Conservation (phyloP, 371 early-diverging fungal genomes). For the Globomyces sp. region DNA sequence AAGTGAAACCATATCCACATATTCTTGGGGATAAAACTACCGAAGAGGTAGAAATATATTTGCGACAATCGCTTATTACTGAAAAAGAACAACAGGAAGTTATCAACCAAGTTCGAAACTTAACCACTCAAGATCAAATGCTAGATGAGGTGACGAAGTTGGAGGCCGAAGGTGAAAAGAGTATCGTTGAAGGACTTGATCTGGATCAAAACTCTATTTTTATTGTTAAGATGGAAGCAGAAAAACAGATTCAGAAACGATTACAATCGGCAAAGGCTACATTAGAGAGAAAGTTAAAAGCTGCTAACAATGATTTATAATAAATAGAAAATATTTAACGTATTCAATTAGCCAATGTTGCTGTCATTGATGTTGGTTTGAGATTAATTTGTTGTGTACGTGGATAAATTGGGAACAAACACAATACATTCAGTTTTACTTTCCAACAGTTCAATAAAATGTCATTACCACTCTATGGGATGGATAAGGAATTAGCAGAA, state of each 20-base stretch:
- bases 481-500: conserved; percentile 45
- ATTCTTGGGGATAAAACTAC: conserved; percentile 26
- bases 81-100: conserved; percentile 39
- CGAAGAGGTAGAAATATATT: conserved; percentile 39
- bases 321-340: too few relatives aligned
- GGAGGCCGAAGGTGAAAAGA: not conserved
- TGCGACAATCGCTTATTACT: conserved; percentile 35
- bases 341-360: too few relatives aligned
- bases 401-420: too few relatives aligned
- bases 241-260: too few relatives aligned
- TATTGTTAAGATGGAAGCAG: too few relatives aligned
- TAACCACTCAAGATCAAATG: conserved; percentile 30
- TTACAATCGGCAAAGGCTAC: too few relatives aligned
- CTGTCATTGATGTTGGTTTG: too few relatives aligned
- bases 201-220: not conserved
- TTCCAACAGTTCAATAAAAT: not conserved
- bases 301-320: too few relatives aligned
- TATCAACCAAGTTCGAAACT: conserved; percentile 37
- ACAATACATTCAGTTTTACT: too few relatives aligned
- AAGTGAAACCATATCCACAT: conserved; percentile 27
- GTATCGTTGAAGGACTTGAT: conserved; percentile 5
- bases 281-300: too few relatives aligned
- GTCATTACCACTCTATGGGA: conserved; percentile 30
- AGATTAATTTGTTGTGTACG: too few relatives aligned
- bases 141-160: conserved; percentile 35